Conservation (phyloP, 164 flowering plant genomes). For the Annona cherimola region DNA sequence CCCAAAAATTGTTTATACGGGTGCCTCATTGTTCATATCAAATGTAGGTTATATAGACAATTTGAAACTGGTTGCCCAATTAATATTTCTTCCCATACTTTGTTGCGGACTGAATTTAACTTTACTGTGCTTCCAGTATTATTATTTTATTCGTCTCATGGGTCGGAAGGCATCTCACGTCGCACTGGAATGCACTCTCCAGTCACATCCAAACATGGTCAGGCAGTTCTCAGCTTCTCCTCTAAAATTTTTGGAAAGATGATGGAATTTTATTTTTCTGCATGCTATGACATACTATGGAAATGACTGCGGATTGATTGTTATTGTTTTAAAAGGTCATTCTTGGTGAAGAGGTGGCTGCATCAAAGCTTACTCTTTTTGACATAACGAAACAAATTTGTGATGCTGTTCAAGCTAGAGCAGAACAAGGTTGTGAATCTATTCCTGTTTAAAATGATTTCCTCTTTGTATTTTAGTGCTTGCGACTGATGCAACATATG, state of each 20-base stretch:
- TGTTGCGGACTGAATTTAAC: not conserved
- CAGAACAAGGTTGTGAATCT: slow-evolving; percentile 53
- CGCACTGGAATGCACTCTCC: slow-evolving; percentile 94
- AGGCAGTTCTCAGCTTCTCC: slow-evolving; percentile 15
- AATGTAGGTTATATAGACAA: not conserved
- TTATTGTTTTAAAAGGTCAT: slow-evolving; percentile 48
- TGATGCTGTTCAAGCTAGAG: slow-evolving; percentile 95
- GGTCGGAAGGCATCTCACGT: slow-evolving; percentile 97
- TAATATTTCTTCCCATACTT: not conserved
- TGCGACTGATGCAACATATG: not conserved
- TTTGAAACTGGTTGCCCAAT: not conserved
- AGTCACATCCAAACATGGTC: slow-evolving; percentile 97
- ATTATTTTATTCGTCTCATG: slow-evolving; percentile 94
- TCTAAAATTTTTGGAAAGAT: not conserved
- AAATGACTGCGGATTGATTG: not conserved
- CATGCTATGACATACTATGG: not conserved
- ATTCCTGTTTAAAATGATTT: not conserved
- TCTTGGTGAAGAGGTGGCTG: slow-evolving; percentile 98
- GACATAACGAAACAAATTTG: slow-evolving; percentile 89
- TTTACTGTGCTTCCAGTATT: slow-evolving; percentile 52
- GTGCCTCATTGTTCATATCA: not conserved
- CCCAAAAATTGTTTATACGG: too few species aligned
- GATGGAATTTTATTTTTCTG: not conserved
- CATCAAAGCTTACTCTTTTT: slow-evolving; percentile 94
- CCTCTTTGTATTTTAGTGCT: not conserved